These are phyloP conservation scores for Sesbania bispinosa DNA, from an alignment of 306 rosid species.

Conservation along the genomic window DNA sequence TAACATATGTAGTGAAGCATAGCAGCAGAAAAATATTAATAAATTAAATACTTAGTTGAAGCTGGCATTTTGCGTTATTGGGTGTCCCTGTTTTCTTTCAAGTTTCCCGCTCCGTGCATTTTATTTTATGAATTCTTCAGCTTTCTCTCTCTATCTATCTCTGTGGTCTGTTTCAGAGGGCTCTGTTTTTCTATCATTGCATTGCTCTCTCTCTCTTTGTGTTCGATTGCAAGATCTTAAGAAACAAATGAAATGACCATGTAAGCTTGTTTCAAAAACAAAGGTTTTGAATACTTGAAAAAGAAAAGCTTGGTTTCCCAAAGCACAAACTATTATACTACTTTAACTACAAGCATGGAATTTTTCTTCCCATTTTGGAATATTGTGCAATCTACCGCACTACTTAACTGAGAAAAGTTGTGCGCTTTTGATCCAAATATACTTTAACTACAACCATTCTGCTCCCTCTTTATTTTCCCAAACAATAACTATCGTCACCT, in stretches of 20 bases:
- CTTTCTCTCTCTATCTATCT: background rate
- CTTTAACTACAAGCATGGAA: slow-evolving; percentile 26
- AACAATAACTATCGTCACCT: slow-evolving; percentile 1
- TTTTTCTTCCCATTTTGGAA: slow-evolving; percentile 21
- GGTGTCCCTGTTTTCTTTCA: slow-evolving; percentile 38
- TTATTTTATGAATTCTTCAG: slow-evolving; percentile 30
- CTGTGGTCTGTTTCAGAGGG: background rate
- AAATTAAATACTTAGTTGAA: too few species aligned
- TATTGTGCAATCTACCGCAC: slow-evolving; percentile 25
- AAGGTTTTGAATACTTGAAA: slow-evolving; percentile 28
- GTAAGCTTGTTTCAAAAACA: slow-evolving; percentile 10
- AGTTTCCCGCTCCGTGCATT: slow-evolving; percentile 70
- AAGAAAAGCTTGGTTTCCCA: slow-evolving; percentile 27
- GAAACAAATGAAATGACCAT: slow-evolving; percentile 19
- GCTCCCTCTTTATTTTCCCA: slow-evolving; percentile 22
- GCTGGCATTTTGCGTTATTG: slow-evolving; percentile 37
- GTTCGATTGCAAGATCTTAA: slow-evolving; percentile 15
- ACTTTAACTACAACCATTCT: too few species aligned
- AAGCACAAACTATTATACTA: slow-evolving; percentile 6
- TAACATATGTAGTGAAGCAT: too few species aligned
- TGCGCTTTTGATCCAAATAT: slow-evolving; percentile 58
- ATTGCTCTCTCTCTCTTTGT: background rate
- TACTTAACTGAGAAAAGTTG: slow-evolving; percentile 29
- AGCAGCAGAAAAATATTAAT: too few species aligned
- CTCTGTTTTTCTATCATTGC: background rate